Base-by-base conservation (phyloP, 495 filamentous ascomycete genomes). In the Aspergillus baeticus region DNA sequence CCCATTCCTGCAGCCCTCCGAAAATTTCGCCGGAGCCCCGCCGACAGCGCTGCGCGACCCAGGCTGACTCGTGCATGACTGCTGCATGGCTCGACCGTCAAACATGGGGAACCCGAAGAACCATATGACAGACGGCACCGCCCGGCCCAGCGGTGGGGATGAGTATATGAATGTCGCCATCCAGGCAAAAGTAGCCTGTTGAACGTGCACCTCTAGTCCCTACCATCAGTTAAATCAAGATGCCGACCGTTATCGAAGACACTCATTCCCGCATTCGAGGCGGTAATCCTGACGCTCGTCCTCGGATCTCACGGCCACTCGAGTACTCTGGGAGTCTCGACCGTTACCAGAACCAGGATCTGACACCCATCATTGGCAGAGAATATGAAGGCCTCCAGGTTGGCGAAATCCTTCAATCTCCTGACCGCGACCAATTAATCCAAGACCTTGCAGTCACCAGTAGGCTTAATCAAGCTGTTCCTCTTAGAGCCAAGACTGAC, bases 351-450 rank as follows among this genome's bases (percentile, higher is more conserved):
- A 64, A 70, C 18, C 73, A 77, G 44, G 85, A 87, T 35, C 62
- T 81, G 8, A 88, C 84, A 2, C 82, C 84, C 0, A 65, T 83
- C 6, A 84, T 87, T 53, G 86, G 85, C 13, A 71, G 73, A n/a
- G 85, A 87, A 59, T 88, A 76, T 57, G 56, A 67, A 18, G 69
- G 76, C 13, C 72, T 79, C 13, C 77, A 85, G 42, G 61, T 89
- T 6, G 73, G 72, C 3, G 75, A 83, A 5, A 72, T 74, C 57
- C 70, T 87, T 15, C 63, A 77, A 20, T 75, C 81, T 0, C 82
- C 86, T 35, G 20, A 61, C 6, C 15, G 55, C 29, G 81, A 84
- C 49, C 64, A 81, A 36, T 59, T 87, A 2, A 66, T 87, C 18
- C 72, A 74, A 6, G 85, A 88, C 55, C 70, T 87, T 8, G 82